These are phyloP conservation scores for Botrytis cinerea DNA, from an alignment of 2,329 filamentous ascomycete genomes.

Conservation along the genomic window DNA sequence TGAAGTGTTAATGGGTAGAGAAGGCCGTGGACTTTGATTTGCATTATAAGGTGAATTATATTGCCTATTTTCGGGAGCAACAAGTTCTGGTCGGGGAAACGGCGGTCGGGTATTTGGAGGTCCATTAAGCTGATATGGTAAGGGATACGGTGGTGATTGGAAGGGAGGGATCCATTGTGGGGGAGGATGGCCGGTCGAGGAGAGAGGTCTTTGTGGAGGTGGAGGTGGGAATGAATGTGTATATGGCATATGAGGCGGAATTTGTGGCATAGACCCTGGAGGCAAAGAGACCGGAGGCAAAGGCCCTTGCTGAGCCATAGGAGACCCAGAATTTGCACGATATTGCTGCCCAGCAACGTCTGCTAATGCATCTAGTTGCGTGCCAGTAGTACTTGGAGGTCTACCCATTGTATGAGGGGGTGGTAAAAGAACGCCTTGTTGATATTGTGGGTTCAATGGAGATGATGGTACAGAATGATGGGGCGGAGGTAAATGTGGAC, in stretches of 20 bases:
- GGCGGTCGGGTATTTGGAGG: constrained; percentile 31
- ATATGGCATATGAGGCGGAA: constrained; percentile 25
- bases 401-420: constrained; percentile 33
- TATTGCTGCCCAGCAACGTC: constrained; percentile 41
- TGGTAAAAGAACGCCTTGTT: constrained; percentile 34
- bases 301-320: constrained; percentile 35
- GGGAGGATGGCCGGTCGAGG: constrained; percentile 32
- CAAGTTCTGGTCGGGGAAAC: constrained; percentile 32
- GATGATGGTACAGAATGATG: constrained; percentile 40
- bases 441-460: constrained; percentile 34
- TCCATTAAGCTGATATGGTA: constrained; percentile 29
- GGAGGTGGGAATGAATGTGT: constrained; percentile 32
- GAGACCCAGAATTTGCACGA: constrained; percentile 37
- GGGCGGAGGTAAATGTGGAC: constrained; percentile 36
- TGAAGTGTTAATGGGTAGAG: constrained; percentile 18
- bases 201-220: constrained; percentile 32
- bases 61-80: constrained; percentile 36
- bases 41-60: constrained; percentile 42
- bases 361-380: constrained; percentile 39
- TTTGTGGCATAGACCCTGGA: constrained; percentile 13
- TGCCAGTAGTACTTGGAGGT: constrained; percentile 32
- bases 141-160: constrained; percentile 28
- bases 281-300: constrained; percentile 21
- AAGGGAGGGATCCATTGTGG: constrained; percentile 31
- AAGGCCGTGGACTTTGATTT: constrained; percentile 33